Base-by-base conservation (phyloP, 140 eudicot genomes). In the Stevia rebaudiana region DNA sequence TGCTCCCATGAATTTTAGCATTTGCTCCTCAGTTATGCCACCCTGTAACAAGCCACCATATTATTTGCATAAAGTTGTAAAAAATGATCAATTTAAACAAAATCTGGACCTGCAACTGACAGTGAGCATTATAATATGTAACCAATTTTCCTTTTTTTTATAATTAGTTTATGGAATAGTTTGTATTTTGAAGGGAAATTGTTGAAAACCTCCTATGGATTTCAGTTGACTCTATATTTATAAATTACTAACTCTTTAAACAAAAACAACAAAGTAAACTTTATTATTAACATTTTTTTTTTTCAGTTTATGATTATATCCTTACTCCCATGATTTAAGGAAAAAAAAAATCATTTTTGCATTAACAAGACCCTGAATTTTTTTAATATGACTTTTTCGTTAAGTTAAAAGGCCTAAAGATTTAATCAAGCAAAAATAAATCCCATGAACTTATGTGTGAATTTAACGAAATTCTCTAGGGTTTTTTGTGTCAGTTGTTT, bases 11-110 rank as follows among this genome's bases (percentile, higher is more conserved):
- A 74, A 88, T 71, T 83, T 86, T 78, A 92, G 75, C 99, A 92
- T 92, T 78, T 92, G 99, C 74, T 92, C 99, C 79, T 92, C 99
- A 16, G 95, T 92, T 78, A 92, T 79, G 73, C 99, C 99, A 50
- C 96, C 99, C 99, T 92, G 83, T 53, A 63, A 39, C 44, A 62
- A 59, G 24, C 24, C 50, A 47, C 52, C 16, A 63, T 15, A 37
- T 73, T 42, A 52, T 63, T 49, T 13, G 43, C 61, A 62, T 43
- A 49, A 28, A 31, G 76, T 53, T 22, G 48, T 15, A 3, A n/a
- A 42, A 54, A 23, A 16, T 40, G 47, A 60, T 18, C 28, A 36
- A 17, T 39, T 39, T 11, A 60, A 60, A 39, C 17, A 5, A 59
- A 11, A 21, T 19, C 13, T 3, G 2, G 8, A 21, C 17, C 4